phyloP scores from a whole-genome alignment of 2,329 filamentous ascomycete genomes.

The Arthrinium phaeospermum region DNA sequence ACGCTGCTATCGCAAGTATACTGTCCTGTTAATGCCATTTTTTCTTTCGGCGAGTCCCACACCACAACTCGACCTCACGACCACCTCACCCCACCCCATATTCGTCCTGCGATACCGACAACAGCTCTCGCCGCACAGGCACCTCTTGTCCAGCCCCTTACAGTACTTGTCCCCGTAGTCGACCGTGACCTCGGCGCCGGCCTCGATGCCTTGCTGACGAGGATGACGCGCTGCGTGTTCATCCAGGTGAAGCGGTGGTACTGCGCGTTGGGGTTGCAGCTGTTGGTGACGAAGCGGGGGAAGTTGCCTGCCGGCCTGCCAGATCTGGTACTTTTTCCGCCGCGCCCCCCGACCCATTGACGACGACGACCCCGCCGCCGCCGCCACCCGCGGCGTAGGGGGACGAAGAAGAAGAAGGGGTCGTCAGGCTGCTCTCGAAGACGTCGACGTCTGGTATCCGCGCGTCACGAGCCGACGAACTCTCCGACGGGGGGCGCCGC shows the following conservation, averaged over 20 bases:
- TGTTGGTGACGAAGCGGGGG: constrained; percentile 65
- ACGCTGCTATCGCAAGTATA: too few species aligned
- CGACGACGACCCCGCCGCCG: background rate
- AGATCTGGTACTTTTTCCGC: constrained; percentile 57
- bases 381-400: too few species aligned
- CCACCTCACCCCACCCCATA: too few species aligned
- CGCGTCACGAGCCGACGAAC: constrained; percentile 60
- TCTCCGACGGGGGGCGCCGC: constrained; percentile 59
- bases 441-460: constrained; percentile 57
- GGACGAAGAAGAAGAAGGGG: background rate
- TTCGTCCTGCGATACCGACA: constrained; percentile 48
- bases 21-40: too few species aligned
- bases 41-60: too few species aligned
- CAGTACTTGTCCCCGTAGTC: constrained; percentile 65
- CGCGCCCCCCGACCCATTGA: too few species aligned
- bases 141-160: constrained; percentile 59
- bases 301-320: constrained; percentile 61
- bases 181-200: constrained; percentile 60
- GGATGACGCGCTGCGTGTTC: constrained; percentile 57
- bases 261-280: constrained; percentile 61
- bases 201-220: constrained; percentile 60
- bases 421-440: constrained; percentile 54
- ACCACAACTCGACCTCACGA: too few species aligned
- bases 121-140: constrained; percentile 58
- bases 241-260: constrained; percentile 63